Evolutionary conservation across 345 rosid species (phyloP).

Genomic region (Erucastrum elatum): DNA sequence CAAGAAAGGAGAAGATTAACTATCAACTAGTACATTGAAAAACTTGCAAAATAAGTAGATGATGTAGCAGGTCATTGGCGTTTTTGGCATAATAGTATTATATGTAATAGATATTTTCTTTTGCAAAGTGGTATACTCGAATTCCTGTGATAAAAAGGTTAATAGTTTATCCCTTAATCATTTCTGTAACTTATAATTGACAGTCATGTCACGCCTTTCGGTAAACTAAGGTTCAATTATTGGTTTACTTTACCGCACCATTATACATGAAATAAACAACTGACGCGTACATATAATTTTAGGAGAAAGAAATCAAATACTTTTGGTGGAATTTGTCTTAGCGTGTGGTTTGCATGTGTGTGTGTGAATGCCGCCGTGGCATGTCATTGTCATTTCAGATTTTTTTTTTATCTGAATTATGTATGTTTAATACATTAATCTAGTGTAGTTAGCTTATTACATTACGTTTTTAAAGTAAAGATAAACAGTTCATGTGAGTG

Average conservation of each 20-base stretch:
- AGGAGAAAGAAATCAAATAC: neutral
- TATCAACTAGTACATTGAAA: neutral
- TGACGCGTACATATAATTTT: neutral
- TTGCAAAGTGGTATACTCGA: neutral
- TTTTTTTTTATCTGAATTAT: neutral
- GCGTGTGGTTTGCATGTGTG: slow-evolving; percentile 33
- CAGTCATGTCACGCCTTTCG: neutral
- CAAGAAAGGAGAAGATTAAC: too few relatives aligned
- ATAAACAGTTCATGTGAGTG: slow-evolving; percentile 24
- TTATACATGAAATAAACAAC: neutral
- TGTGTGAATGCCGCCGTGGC: slow-evolving; percentile 40
- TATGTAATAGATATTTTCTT: neutral
- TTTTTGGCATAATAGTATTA: neutral
- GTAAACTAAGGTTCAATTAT: slow-evolving; percentile 7
- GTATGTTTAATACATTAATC: slow-evolving; percentile 6
- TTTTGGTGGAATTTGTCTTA: neutral
- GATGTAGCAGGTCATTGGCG: neutral
- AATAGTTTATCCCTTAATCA: neutral
- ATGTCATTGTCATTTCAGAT: slow-evolving; percentile 16
- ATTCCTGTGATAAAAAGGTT: neutral
- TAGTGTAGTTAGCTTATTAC: slow-evolving; percentile 8
- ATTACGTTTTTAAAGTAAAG: slow-evolving; percentile 12
- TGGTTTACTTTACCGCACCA: neutral
- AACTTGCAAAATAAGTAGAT: neutral
- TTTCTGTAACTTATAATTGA: neutral